phyloP scores from a whole-genome alignment of 1,284 basidiomycete species.

The Ceratobasidium sp. region DNA sequence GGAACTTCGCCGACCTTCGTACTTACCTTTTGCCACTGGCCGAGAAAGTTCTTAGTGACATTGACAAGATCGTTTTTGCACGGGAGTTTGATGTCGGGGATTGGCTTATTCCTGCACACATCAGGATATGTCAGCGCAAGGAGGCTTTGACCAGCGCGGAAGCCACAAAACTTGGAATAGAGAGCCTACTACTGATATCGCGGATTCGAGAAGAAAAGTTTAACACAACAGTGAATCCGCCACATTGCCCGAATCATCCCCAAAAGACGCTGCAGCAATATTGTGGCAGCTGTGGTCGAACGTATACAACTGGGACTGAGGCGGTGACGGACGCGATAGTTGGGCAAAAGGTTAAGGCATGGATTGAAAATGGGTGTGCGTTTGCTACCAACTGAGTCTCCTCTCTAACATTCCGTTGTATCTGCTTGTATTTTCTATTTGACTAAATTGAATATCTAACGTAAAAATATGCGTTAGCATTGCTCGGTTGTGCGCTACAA shows the following conservation, averaged over 20 bases:
- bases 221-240: too few relatives aligned
- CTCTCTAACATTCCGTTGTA: not conserved
- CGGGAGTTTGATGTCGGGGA: slow-evolving; percentile 19
- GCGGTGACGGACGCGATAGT: not conserved
- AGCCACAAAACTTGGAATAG: slow-evolving; percentile 16
- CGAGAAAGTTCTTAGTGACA: not conserved
- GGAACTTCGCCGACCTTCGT: slow-evolving; percentile 22
- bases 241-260: not conserved
- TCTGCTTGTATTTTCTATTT: not conserved
- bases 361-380: not conserved
- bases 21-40: slow-evolving; percentile 1
- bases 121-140: slow-evolving; percentile 13
- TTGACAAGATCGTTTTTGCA: slow-evolving; percentile 48
- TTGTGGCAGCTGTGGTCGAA: too few relatives aligned
- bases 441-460: not conserved
- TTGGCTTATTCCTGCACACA: slow-evolving; percentile 45
- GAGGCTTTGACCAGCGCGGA: slow-evolving; percentile 30
- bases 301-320: too few relatives aligned
- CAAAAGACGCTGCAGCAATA: not conserved
- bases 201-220: slow-evolving; percentile 41
- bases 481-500: too few relatives aligned
- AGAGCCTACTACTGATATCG: slow-evolving; percentile 7
- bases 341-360: not conserved
- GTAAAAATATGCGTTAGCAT: too few relatives aligned
- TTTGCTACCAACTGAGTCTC: too few relatives aligned